These are phyloP conservation scores for Tuber aestivum DNA, from an alignment of 495 filamentous ascomycete genomes.

Conservation along the genomic window DNA sequence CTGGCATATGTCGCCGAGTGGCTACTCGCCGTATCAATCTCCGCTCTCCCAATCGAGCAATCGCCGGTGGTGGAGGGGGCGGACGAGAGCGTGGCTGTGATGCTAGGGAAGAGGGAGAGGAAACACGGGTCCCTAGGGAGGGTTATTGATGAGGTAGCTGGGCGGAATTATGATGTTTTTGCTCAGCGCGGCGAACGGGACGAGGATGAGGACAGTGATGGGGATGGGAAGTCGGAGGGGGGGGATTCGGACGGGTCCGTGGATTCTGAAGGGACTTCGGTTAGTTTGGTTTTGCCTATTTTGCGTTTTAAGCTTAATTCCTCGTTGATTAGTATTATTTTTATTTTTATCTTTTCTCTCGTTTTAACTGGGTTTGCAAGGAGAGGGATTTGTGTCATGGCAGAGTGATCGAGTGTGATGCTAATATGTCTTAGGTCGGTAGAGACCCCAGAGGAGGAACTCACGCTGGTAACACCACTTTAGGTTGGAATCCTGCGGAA, in stretches of 20 bases:
- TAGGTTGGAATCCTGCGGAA: not conserved
- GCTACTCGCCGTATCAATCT: constrained; percentile 6
- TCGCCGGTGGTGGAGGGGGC: not conserved
- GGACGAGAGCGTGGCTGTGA: not conserved
- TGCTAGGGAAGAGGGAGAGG: not conserved
- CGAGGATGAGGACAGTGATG: not conserved
- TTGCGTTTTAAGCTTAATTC: not conserved
- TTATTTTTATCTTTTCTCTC: too few relatives aligned
- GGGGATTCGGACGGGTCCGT: not conserved
- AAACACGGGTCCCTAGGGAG: constrained; percentile 20
- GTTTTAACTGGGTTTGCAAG: too few relatives aligned
- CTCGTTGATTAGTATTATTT: too few relatives aligned
- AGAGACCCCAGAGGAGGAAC: not conserved
- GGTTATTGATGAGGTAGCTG: constrained; percentile 19
- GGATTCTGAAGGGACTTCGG: not conserved
- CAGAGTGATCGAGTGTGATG: constrained; percentile 2
- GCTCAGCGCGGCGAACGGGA: not conserved
- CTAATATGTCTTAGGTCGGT: not conserved
- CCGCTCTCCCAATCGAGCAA: constrained; percentile 18
- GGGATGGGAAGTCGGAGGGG: not conserved
- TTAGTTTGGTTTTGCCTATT: not conserved
- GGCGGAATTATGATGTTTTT: not conserved
- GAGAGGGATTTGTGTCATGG: not conserved
- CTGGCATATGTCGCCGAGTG: constrained; percentile 13
- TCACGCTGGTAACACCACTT: not conserved